Evolutionary conservation across 202 grass and related monocot genomes (phyloP).

Genomic region (Setaria viridis): DNA sequence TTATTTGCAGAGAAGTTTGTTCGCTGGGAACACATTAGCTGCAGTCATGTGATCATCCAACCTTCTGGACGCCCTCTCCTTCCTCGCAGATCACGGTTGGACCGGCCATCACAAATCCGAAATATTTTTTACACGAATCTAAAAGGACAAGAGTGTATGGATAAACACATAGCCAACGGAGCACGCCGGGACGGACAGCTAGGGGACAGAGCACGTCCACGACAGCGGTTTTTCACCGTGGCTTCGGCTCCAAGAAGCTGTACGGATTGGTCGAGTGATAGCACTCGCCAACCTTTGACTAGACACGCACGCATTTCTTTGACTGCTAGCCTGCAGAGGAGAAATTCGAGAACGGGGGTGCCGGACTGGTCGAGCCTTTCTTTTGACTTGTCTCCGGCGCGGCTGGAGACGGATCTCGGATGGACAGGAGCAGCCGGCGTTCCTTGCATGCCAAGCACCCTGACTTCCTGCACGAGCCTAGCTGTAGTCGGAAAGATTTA

Average conservation of each 20-base stretch:
- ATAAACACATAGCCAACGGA: not conserved
- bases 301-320: too few relatives aligned
- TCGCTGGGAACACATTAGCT: not conserved
- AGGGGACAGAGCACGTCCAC: too few relatives aligned
- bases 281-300: too few relatives aligned
- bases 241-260: too few relatives aligned
- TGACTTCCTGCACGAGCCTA: too few relatives aligned
- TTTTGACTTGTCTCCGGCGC: not conserved
- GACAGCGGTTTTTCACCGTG: too few relatives aligned
- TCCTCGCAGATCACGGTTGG: not conserved
- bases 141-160: too few relatives aligned
- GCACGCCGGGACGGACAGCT: not conserved
- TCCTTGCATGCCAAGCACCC: slow-evolving; percentile 37
- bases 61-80: not conserved
- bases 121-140: too few relatives aligned
- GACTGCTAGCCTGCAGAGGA: too few relatives aligned
- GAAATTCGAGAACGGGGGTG: not conserved
- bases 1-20: not conserved
- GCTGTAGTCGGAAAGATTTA: too few relatives aligned
- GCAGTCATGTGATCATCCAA: not conserved
- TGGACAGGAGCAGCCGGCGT: not conserved
- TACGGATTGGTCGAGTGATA: too few relatives aligned
- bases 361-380: not conserved
- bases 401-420: not conserved
- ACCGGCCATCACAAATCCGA: too few relatives aligned